Evolutionary conservation across 768 basidiomycete species (phyloP), one percentile per base, ranked within the genome.

Genomic region (Pisolithus orientalis): DNA sequence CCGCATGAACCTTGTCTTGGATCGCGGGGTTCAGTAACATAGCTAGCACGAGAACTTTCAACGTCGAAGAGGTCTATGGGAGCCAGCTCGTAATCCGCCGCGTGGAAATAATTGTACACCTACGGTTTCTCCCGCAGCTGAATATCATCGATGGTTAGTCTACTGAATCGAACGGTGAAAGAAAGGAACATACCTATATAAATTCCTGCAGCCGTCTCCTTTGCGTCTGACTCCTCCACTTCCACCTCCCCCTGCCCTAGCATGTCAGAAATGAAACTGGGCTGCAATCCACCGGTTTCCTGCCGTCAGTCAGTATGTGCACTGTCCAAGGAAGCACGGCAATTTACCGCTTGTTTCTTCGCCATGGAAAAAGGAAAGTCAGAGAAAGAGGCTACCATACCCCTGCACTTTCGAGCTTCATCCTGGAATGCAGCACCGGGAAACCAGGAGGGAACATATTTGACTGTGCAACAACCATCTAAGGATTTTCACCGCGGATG

Each of bases 101-200:
- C 28, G 5, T 14, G 4, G 17, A 45, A 17, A 39, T 11, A 13
- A 46, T 14, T 14, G 31, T 10, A 32, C 16, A 28, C 64, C 31
- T 44, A 65, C 64, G 24, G 65, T 64, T 39, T 66, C 65, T 40
- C 60, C 62, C 2, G 50, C 64, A 49, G 62, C 64, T 66, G 40
- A 2, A 63, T 66, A 63, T 10, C 31, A 32, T 32, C 31, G 10
- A 32, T 7, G 9, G 31, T 10, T 9, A 32, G 10, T 10, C 31
- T 10, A 10, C 10, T 10, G 9, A 10, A 10, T 32, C 9, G 2
- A 32, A 9, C 6, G 31, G 31, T 9, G 10, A 32, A 32, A 32
- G 31, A 32, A 32, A 32, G 31, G 31, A 32, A 32, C 31, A 2
- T 32, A 32, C 31, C 31, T 32, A 32, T 32, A 32, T 32, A 32